Evolutionary conservation across 73 alveolate genomes (phyloP).

Genomic region (Stentor coeruleus): DNA sequence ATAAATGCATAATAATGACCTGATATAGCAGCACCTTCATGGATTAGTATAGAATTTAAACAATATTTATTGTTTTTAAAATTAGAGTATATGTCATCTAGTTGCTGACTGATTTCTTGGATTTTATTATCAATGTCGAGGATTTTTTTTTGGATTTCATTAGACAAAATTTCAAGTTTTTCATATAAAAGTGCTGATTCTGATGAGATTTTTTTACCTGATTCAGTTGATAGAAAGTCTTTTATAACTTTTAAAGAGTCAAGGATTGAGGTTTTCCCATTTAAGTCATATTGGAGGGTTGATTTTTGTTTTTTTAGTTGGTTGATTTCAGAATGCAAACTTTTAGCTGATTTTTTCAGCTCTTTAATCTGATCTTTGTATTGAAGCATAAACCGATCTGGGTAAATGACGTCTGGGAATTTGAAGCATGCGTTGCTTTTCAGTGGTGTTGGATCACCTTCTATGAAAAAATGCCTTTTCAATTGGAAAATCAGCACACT

Average conservation of each 20-base stretch:
- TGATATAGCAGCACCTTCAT: constrained; percentile 88
- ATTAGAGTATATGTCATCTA: not conserved
- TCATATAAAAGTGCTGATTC: not conserved
- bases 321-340: not conserved
- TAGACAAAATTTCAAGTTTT: not conserved
- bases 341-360: constrained; percentile 5
- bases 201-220: not conserved
- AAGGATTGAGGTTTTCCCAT: not conserved
- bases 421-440: constrained; percentile 56
- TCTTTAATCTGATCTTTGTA: constrained; percentile 50
- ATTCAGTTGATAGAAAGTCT: not conserved
- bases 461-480: constrained; percentile 51
- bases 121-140: not conserved
- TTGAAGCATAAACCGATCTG: constrained; percentile 62
- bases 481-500: constrained; percentile 53
- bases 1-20: constrained; percentile 97
- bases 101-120: not conserved
- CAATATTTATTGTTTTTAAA: constrained; percentile 25
- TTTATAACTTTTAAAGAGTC: not conserved
- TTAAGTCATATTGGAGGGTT: not conserved
- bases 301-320: not conserved
- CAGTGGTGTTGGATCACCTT: constrained; percentile 35
- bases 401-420: constrained; percentile 62
- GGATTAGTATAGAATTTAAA: constrained; percentile 79
- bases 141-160: too few relatives aligned